Evolutionary conservation across 176 grass and related monocot species (phyloP).

Genomic region (Bolboschoenus planiculmis): DNA sequence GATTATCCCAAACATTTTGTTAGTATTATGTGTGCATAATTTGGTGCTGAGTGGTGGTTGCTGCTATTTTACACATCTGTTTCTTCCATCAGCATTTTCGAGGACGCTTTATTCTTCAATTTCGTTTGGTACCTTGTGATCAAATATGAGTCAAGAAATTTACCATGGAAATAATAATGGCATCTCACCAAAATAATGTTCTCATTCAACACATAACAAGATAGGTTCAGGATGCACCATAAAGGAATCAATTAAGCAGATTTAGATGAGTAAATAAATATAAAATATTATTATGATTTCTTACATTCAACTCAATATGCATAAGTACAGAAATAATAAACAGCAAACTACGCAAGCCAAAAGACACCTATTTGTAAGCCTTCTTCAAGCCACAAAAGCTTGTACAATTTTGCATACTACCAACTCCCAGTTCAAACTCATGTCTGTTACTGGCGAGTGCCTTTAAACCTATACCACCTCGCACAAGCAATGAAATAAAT

Average conservation of each 20-base stretch:
- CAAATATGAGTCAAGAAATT: background rate
- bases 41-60: background rate
- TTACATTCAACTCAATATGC: background rate
- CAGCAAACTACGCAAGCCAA: constrained; percentile 15
- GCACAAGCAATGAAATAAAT: constrained; percentile 74
- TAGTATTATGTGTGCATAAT: background rate
- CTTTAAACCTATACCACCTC: constrained; percentile 95
- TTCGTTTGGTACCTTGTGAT: background rate
- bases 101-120: background rate
- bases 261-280: background rate
- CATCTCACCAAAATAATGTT: background rate
- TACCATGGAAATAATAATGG: background rate
- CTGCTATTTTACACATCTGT: background rate
- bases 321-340: constrained; percentile 13
- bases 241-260: background rate
- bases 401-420: background rate
- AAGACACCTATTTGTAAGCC: background rate
- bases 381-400: background rate
- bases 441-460: constrained; percentile 27
- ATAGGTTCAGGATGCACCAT: too few species aligned
- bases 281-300: constrained; percentile 8
- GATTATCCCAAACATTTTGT: background rate
- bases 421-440: background rate
- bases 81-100: background rate
- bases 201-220: background rate